These are phyloP conservation scores for Capsicum pubescens DNA, from an alignment of 257 asterid genomes.

Conservation along the genomic window DNA sequence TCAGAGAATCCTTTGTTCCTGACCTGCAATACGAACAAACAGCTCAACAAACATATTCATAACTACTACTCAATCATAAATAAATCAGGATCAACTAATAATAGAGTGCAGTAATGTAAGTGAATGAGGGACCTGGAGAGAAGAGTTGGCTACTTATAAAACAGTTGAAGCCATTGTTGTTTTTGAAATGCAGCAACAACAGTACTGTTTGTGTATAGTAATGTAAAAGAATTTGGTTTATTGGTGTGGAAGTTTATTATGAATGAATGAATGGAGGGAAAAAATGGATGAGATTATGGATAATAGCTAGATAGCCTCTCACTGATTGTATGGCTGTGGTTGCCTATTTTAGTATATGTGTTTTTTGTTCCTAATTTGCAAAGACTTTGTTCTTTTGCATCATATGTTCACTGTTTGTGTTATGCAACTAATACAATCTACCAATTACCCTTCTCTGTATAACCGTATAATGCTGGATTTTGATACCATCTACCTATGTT, in stretches of 20 bases:
- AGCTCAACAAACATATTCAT: background rate
- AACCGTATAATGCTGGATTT: too few relatives aligned
- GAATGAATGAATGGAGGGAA: constrained; percentile 21
- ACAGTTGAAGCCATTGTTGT: constrained; percentile 81
- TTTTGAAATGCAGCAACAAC: constrained; percentile 12
- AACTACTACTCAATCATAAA: background rate
- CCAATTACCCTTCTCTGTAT: too few relatives aligned
- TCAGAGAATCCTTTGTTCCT: constrained; percentile 88
- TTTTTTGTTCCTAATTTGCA: background rate
- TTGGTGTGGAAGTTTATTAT: constrained; percentile 22
- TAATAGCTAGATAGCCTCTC: constrained; percentile 71
- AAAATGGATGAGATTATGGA: constrained; percentile 72
- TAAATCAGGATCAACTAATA: background rate
- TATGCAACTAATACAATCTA: too few relatives aligned
- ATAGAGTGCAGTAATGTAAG: background rate
- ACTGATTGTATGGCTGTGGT: constrained; percentile 77
- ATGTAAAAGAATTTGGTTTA: constrained; percentile 16
- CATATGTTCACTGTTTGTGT: background rate
- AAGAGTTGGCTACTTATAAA: constrained; percentile 67
- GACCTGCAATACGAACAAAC: constrained; percentile 50
- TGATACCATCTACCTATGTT: too few relatives aligned
- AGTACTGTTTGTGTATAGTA: constrained; percentile 10
- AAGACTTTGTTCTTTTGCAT: background rate
- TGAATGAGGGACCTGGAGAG: constrained; percentile 64
- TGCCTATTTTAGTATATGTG: background rate